phyloP scores from a whole-genome alignment of 2,329 filamentous ascomycete genomes.

The Claviceps digitariae region DNA sequence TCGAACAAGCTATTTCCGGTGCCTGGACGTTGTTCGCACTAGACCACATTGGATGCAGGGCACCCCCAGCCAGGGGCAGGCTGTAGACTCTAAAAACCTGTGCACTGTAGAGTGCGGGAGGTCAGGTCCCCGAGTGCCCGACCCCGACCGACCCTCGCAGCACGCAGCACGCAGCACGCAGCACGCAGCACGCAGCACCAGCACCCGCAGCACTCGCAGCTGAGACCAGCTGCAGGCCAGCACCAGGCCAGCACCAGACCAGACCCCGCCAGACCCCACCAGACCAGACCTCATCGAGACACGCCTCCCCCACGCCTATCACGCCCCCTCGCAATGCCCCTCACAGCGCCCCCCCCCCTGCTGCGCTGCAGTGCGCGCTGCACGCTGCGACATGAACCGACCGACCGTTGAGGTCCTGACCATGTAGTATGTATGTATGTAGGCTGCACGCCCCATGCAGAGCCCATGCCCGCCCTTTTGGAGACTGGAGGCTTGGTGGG shows the following conservation, averaged over 20 bases:
- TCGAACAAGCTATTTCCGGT: constrained; percentile 7
- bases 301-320: background rate
- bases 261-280: background rate
- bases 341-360: background rate
- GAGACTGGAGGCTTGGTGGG: background rate
- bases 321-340: background rate
- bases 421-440: too few relatives aligned
- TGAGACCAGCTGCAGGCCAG: too few relatives aligned
- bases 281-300: background rate
- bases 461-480: constrained; percentile 1
- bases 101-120: too few relatives aligned
- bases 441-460: background rate
- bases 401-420: background rate
- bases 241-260: background rate
- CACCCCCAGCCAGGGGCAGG: too few relatives aligned
- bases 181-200: background rate
- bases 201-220: background rate
- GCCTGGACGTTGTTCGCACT: background rate
- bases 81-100: too few relatives aligned
- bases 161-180: too few relatives aligned
- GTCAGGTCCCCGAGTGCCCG: background rate
- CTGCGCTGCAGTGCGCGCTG: background rate
- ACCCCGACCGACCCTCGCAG: background rate
- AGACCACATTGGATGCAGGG: background rate
- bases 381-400: background rate